Base-by-base conservation (phyloP, 2,329 filamentous ascomycete species). In the Fusarium sp. region DNA sequence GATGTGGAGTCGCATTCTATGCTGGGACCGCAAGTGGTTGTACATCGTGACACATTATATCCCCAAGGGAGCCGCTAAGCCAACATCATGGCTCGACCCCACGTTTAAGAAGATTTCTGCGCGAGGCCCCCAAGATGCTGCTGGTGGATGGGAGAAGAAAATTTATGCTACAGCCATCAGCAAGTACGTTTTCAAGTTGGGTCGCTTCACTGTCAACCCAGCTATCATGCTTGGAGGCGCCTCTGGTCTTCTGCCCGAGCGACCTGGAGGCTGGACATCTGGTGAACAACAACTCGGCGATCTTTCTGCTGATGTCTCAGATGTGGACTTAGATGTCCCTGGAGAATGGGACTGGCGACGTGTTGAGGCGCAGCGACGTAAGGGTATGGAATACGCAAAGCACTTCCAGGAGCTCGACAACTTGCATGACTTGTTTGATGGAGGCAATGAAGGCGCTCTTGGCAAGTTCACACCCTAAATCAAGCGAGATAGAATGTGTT, bases 151-250 rank as follows among this genome's bases (percentile, higher is more conserved):
- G 80, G 85, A 90, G 79, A 90, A 88, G 81, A 89, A 88, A 67
- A 86, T 95, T 42, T 87, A 92, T 74, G 93, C 93, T 2, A 91
- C 91, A 0, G 91, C 90, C 2, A 81, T 95, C 46, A 91, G 89
- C 83, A 95, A 94, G 84, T 95, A 95, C 80, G 93, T 95, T 44
- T 91, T 94, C 80, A 95, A 95, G 84, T 86, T 94, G 62, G 93
- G 92, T 2, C 86, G 95, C 29, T 86, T 96, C 76, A 98, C 95
- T 0, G 89, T 98, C 7, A 90, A 95, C 72, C 95, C 96, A 0
- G 92, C 94, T 74, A 86, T 93, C 50, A 86, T 95, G 12, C 85
- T 98, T 31, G 85, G 88, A 46, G 88, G 91, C 39, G 71, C 68
- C 27, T 92, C 91, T 54, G 90, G 91, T 3, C 84, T 98, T 79